phyloP scores from a whole-genome alignment of 805 yeast species.

The Sungouiozyma ichnusensis region DNA sequence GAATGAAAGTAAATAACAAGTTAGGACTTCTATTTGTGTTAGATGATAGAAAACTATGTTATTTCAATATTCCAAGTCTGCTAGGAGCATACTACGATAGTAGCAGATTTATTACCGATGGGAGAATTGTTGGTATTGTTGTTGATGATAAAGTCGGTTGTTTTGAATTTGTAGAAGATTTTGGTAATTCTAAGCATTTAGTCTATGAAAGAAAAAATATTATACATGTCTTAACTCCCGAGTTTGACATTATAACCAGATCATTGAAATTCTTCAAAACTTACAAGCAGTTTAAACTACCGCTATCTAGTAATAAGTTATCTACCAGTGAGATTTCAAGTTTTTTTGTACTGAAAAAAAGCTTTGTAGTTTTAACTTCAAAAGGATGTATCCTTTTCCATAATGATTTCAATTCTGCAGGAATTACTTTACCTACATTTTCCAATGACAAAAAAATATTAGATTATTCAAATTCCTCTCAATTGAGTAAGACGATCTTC shows the following conservation, averaged over 20 bases:
- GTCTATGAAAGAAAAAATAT: conserved; percentile 43
- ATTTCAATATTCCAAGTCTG: conserved; percentile 54
- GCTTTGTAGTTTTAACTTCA: conserved; percentile 56
- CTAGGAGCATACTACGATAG: conserved; percentile 45
- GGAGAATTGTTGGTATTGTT: conserved; percentile 37
- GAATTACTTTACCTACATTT: conserved; percentile 49
- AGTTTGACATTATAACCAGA: conserved; percentile 26
- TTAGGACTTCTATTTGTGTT: conserved; percentile 48
- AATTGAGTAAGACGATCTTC: conserved; percentile 14
- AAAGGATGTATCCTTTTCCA: conserved; percentile 55
- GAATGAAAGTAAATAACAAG: conserved; percentile 40
- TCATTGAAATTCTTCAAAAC: conserved; percentile 25
- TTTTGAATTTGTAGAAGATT: conserved; percentile 62
- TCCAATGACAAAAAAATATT: conserved; percentile 30
- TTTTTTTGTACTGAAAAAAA: conserved; percentile 51
- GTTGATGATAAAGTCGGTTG: conserved; percentile 46
- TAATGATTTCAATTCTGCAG: conserved; percentile 43
- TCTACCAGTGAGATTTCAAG: conserved; percentile 49
- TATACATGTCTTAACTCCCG: conserved; percentile 33
- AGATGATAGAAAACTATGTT: conserved; percentile 47
- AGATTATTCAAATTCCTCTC: conserved; percentile 9
- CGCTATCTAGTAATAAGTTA: conserved; percentile 44
- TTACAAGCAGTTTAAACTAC: conserved; percentile 49
- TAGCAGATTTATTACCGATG: conserved; percentile 24
- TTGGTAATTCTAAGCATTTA: conserved; percentile 46